Percentiles rank a stretch among this genome's conserved stretches.
Conservation (phyloP, 805 yeast species). For the Ogataea pignaliae region DNA sequence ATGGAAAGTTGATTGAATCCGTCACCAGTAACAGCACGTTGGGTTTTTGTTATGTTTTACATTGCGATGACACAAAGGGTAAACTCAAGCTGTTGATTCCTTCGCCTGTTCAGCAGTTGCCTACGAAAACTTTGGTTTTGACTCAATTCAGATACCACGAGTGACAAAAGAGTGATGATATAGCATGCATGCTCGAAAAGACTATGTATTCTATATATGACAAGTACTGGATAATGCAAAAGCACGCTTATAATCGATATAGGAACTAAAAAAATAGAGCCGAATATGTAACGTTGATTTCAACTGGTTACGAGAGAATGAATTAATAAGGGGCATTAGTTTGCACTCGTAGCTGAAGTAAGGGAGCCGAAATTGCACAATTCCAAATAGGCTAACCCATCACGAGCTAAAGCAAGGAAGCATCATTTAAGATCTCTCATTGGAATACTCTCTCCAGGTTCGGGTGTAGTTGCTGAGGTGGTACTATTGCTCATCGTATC, state of each 20-base stretch:
- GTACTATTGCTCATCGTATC: background rate
- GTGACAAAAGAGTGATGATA: constrained; percentile 32
- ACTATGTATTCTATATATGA: background rate
- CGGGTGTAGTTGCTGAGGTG: constrained; percentile 9
- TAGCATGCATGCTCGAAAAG: background rate
- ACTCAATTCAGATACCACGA: constrained; percentile 84
- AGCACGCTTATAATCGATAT: no score
- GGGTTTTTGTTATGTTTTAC: constrained; percentile 69
- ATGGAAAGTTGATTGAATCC: constrained; percentile 28
- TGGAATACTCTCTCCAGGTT: constrained; percentile 9
- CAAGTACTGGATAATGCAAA: background rate
- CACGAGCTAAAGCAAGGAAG: no score
- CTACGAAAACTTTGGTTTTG: constrained; percentile 65
- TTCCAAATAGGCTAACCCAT: no score
- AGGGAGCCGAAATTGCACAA: no score
- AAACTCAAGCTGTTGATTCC: constrained; percentile 75
- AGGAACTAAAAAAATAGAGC: background rate
- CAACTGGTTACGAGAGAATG: no score
- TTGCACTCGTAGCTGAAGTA: no score
- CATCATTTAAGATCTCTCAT: constrained; percentile 8
- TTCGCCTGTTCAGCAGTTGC: constrained; percentile 74
- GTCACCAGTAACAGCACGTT: constrained; percentile 36
- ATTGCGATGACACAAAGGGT: constrained; percentile 62
- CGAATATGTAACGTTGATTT: no score
- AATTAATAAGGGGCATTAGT: no score